Percentiles rank a stretch among this genome's conserved stretches.
Evolutionary conservation across 768 basidiomycete species (phyloP).

Genomic region (Podaxis sp.): DNA sequence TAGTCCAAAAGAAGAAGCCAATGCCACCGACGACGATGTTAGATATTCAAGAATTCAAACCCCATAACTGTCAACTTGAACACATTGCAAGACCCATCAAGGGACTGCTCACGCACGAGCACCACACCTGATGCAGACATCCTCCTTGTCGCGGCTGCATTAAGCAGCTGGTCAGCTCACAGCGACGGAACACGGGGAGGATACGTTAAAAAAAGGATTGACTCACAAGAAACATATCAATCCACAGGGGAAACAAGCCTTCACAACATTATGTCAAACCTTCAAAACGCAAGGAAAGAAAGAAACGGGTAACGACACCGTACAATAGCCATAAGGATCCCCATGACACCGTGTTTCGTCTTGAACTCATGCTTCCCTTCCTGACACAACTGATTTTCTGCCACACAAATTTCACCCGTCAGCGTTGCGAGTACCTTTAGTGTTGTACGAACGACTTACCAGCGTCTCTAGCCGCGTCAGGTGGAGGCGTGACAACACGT

Average conservation of each 20-base stretch:
- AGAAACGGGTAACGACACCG: not conserved
- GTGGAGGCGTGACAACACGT: not conserved
- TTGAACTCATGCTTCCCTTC: conserved; percentile 9
- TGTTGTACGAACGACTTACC: not conserved
- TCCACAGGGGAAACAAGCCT: conserved; percentile 11
- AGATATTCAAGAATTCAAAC: not conserved
- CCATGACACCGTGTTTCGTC: conserved; percentile 12
- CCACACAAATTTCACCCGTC: not conserved
- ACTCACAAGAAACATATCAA: conserved; percentile 12
- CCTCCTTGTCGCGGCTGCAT: conserved; percentile 9
- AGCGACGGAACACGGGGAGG: not conserved
- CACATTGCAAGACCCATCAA: not conserved
- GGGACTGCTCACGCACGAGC: not conserved
- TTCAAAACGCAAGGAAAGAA: not conserved
- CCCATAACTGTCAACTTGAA: not conserved
- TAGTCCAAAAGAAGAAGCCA: not conserved
- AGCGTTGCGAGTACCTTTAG: not conserved
- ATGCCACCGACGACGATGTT: not conserved
- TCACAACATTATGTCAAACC: not conserved
- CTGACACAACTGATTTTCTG: not conserved
- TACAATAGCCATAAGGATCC: conserved; percentile 10
- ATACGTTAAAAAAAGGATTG: not conserved
- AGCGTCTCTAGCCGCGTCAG: not conserved
- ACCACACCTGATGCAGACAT: conserved; percentile 9
- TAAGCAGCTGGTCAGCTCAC: not conserved